These are phyloP conservation scores for Starmera pachycereana DNA, from an alignment of 805 yeast genomes.

Conservation along the genomic window DNA sequence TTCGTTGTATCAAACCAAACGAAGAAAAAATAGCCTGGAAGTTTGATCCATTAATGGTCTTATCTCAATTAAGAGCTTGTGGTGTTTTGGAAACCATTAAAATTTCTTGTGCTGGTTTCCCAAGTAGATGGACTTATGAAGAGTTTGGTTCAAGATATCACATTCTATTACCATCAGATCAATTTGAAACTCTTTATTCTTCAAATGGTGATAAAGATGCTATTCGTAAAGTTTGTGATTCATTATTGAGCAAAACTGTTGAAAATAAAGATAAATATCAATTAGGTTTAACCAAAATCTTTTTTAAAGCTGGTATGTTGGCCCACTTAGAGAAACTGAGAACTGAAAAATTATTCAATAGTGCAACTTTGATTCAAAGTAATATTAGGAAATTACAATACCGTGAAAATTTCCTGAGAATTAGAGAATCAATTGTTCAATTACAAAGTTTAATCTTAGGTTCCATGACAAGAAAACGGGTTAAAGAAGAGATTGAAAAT, in stretches of 20 bases:
- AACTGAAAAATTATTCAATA: conserved; percentile 60
- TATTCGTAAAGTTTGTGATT: conserved; percentile 54
- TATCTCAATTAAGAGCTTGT: conserved; percentile 93
- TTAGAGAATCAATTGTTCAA: conserved; percentile 39
- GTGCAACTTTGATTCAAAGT: conserved; percentile 84
- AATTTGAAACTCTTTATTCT: conserved; percentile 53
- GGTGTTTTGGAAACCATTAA: conserved; percentile 97
- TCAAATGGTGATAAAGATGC: conserved; percentile 42
- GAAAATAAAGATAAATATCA: conserved; percentile 66
- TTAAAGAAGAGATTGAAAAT: conserved; percentile 43
- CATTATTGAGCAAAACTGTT: conserved; percentile 55
- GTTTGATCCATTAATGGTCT: conserved; percentile 90
- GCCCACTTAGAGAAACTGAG: conserved; percentile 84
- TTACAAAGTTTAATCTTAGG: conserved; percentile 64
- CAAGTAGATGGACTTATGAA: conserved; percentile 89
- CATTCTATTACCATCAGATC: conserved; percentile 61
- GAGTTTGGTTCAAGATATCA: conserved; percentile 89
- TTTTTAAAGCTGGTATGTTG: conserved; percentile 93
- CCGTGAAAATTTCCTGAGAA: conserved; percentile 50
- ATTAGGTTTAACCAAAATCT: conserved; percentile 86
- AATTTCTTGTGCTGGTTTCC: conserved; percentile 97
- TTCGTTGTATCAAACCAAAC: conserved; percentile 95
- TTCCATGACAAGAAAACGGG: conserved; percentile 40
- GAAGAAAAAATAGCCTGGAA: conserved; percentile 93
- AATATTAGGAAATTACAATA: conserved; percentile 55